A percentile compares a stretch with the other conserved stretches of the same genome.
Conservation (phyloP, 805 yeast genomes). For the Kodamaea kakaduensis region DNA sequence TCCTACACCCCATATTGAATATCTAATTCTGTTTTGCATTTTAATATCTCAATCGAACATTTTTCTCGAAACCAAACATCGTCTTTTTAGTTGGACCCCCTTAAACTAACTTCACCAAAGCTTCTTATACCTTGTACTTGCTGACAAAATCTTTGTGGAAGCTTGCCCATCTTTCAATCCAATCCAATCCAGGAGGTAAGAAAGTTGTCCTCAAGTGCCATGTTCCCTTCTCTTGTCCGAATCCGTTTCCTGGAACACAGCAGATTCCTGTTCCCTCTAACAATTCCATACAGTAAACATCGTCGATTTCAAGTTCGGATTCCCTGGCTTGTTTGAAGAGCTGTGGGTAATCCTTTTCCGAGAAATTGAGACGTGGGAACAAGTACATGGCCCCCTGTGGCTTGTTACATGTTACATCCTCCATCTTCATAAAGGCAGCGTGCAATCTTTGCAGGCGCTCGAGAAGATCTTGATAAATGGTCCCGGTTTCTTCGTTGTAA, state of each 20-base stretch:
- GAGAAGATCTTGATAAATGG: constrained; percentile 60
- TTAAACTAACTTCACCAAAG: too few species aligned
- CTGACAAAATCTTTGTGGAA: constrained; percentile 75
- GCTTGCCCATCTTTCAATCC: constrained; percentile 73
- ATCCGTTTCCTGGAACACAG: constrained; percentile 96
- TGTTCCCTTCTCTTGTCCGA: constrained; percentile 88
- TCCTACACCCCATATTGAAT: too few species aligned
- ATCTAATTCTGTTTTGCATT: too few species aligned
- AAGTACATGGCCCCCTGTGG: constrained; percentile 99
- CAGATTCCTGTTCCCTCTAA: constrained; percentile 91
- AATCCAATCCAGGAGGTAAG: constrained; percentile 89
- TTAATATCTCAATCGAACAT: too few species aligned
- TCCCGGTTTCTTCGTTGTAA: constrained; percentile 58
- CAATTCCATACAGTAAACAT: constrained; percentile 79
- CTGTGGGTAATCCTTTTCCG: constrained; percentile 41
- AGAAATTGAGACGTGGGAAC: constrained; percentile 74
- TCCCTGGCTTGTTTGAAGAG: constrained; percentile 61
- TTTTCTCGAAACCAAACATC: too few species aligned
- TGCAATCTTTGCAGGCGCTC: constrained; percentile 62
- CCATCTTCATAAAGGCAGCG: constrained; percentile 69
- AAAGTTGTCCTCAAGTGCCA: constrained; percentile 95
- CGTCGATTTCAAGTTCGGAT: constrained; percentile 66
- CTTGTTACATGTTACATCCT: constrained; percentile 77
- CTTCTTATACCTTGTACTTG: constrained; percentile 38
- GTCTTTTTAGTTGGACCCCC: too few species aligned